These are phyloP conservation scores for Grammothele lineata DNA, from an alignment of 768 basidiomycete genomes.

Conservation along the genomic window DNA sequence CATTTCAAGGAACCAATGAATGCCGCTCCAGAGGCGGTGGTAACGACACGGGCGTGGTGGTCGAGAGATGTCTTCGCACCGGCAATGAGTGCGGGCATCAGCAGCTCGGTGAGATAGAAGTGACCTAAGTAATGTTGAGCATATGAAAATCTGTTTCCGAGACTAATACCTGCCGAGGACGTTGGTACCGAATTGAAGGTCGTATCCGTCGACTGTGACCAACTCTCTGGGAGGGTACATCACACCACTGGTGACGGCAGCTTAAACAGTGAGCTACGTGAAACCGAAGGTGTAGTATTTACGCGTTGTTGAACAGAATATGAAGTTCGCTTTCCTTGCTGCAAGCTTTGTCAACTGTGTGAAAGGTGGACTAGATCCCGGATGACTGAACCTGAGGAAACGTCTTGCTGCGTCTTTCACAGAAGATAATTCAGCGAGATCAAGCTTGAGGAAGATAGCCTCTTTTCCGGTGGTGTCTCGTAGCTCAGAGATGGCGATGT, in stretches of 20 bases:
- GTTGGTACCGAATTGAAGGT: conserved; percentile 56
- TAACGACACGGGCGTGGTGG: conserved; percentile 44
- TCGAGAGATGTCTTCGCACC: conserved; percentile 36
- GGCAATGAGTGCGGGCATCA: conserved; percentile 43
- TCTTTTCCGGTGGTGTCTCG: conserved; percentile 24
- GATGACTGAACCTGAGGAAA: conserved; percentile 9
- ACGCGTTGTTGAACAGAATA: conserved; percentile 53
- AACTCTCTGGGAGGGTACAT: conserved; percentile 39
- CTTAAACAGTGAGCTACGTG: too few species aligned
- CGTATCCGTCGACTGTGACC: conserved; percentile 45
- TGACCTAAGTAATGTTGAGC: conserved; percentile 20
- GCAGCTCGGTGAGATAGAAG: conserved; percentile 32
- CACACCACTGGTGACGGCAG: conserved; percentile 45
- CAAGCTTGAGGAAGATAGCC: conserved; percentile 24
- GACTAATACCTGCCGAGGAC: conserved; percentile 41
- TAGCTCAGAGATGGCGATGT: conserved; percentile 24
- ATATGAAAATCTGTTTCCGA: too few species aligned
- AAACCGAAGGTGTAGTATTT: too few species aligned
- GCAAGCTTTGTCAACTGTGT: background rate
- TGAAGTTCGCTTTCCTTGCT: conserved; percentile 46
- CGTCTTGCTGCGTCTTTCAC: conserved; percentile 21
- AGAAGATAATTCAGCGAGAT: conserved; percentile 22
- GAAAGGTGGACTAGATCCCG: background rate
- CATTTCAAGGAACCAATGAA: conserved; percentile 33
- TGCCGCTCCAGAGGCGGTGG: conserved; percentile 38